These are phyloP conservation scores for Neodidymelliopsis sp. DNA, from an alignment of 2,329 filamentous ascomycete species.

Conservation along the genomic window DNA sequence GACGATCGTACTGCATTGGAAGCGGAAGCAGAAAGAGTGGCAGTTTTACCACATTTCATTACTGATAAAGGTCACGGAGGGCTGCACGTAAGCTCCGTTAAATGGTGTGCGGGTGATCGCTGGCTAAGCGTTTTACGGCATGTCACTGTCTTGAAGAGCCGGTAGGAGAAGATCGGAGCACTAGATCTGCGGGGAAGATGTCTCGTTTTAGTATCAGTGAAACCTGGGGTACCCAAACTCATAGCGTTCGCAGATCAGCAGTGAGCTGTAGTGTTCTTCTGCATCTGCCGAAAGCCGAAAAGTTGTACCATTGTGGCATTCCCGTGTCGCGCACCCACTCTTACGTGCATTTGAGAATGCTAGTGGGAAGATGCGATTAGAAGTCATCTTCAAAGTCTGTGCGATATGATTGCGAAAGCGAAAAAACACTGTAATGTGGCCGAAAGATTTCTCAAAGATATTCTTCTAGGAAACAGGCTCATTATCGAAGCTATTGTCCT, in stretches of 20 bases:
- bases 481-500: too few relatives aligned
- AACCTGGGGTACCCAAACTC: background rate
- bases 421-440: too few relatives aligned
- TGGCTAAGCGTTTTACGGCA: slow-evolving; percentile 1
- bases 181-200: background rate
- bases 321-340: too few relatives aligned
- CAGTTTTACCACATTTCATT: background rate
- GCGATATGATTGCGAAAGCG: too few relatives aligned
- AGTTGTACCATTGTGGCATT: too few relatives aligned
- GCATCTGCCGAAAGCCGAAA: background rate
- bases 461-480: too few relatives aligned
- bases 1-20: background rate
- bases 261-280: background rate
- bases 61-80: too few relatives aligned
- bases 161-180: background rate
- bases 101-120: background rate
- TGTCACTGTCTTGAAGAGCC: slow-evolving; percentile 8
- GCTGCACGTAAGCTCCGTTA: background rate
- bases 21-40: background rate
- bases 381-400: too few relatives aligned
- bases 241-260: background rate
- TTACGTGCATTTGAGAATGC: too few relatives aligned
- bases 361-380: too few relatives aligned
- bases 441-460: too few relatives aligned
- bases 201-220: background rate